phyloP scores from a whole-genome alignment of 345 rosid genomes.

The Lumnitzera littorea region DNA sequence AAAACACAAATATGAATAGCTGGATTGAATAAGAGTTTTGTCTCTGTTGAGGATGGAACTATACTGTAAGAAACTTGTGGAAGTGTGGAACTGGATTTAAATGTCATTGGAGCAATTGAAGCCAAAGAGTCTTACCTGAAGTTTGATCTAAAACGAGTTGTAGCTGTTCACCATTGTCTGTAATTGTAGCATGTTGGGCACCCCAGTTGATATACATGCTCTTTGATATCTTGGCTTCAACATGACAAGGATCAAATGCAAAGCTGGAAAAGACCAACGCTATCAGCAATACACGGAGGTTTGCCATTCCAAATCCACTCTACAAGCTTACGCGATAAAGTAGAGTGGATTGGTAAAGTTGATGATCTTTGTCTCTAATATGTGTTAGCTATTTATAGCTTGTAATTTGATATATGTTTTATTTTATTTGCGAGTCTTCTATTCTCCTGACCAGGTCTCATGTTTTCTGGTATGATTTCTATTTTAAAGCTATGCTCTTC shows the following conservation, averaged over 20 bases:
- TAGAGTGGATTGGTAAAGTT: slow-evolving; percentile 11
- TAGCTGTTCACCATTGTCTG: slow-evolving; percentile 32
- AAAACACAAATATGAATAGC: too few relatives aligned
- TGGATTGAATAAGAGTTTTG: too few relatives aligned
- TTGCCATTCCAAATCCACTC: slow-evolving; percentile 29
- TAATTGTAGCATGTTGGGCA: slow-evolving; percentile 23
- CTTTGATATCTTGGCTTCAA: slow-evolving; percentile 37
- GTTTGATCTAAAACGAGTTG: slow-evolving; percentile 54
- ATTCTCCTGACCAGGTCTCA: too few relatives aligned
- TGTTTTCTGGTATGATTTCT: too few relatives aligned
- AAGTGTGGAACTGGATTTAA: background rate
- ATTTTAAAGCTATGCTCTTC: too few relatives aligned
- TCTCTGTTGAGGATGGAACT: too few relatives aligned
- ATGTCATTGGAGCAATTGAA: background rate
- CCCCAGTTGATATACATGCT: slow-evolving; percentile 67
- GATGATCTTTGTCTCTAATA: slow-evolving; percentile 12
- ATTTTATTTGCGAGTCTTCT: too few relatives aligned
- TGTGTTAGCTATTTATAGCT: slow-evolving; percentile 11
- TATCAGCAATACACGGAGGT: slow-evolving; percentile 14
- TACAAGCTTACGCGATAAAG: background rate
- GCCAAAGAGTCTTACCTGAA: slow-evolving; percentile 30
- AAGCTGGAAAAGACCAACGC: slow-evolving; percentile 22
- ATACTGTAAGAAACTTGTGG: too few relatives aligned
- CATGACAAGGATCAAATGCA: slow-evolving; percentile 26
- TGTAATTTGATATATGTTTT: background rate